Evolutionary conservation across 2,329 filamentous ascomycete species (phyloP).

Genomic region (Sclerotinia nivalis): DNA sequence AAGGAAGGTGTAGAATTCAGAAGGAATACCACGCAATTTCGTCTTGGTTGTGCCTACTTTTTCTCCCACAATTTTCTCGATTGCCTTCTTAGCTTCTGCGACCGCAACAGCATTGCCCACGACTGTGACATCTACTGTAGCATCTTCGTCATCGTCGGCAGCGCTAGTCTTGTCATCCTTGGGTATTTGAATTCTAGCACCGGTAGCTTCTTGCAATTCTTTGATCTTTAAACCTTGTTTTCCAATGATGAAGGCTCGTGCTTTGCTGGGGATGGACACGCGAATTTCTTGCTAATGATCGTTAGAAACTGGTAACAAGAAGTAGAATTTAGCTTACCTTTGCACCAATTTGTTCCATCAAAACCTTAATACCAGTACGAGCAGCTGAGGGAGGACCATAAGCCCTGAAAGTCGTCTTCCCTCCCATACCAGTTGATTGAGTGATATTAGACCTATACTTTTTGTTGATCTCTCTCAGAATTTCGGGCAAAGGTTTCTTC

Average conservation of each 20-base stretch:
- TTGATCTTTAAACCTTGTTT: slow-evolving; percentile 89
- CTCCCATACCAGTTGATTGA: slow-evolving; percentile 71
- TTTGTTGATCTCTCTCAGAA: slow-evolving; percentile 89
- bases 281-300: slow-evolving; percentile 61
- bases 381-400: slow-evolving; percentile 72
- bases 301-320: slow-evolving; percentile 27
- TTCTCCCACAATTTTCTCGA: slow-evolving; percentile 85
- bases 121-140: slow-evolving; percentile 79
- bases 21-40: slow-evolving; percentile 79
- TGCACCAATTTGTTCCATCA: slow-evolving; percentile 82
- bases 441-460: slow-evolving; percentile 85
- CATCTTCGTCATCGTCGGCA: slow-evolving; percentile 73
- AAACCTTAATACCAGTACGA: slow-evolving; percentile 77
- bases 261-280: slow-evolving; percentile 79
- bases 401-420: slow-evolving; percentile 78
- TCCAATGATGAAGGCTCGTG: slow-evolving; percentile 89
- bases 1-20: slow-evolving; percentile 95
- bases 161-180: slow-evolving; percentile 65
- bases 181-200: slow-evolving; percentile 86
- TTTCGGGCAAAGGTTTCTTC: slow-evolving; percentile 81
- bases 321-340: slow-evolving; percentile 58
- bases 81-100: slow-evolving; percentile 78
- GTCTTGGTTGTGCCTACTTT: slow-evolving; percentile 79
- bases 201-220: slow-evolving; percentile 83
- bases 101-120: slow-evolving; percentile 91